A percentile compares a stretch with the other conserved stretches of the same genome.
Conservation (phyloP, 345 rosid genomes). For the Eucalyptus erythrocorys region DNA sequence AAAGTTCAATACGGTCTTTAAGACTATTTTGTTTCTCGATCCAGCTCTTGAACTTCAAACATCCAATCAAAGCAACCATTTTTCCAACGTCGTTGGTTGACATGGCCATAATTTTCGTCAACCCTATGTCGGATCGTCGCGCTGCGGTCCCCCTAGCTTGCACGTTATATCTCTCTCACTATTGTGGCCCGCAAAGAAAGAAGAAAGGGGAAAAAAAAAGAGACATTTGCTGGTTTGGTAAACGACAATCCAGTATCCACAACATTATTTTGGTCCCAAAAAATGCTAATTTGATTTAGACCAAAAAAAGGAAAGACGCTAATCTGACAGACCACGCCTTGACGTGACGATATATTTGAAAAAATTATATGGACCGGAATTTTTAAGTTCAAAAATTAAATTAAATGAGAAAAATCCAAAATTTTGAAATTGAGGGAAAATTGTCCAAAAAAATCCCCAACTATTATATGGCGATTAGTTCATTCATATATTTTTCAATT, state of each 20-base stretch:
- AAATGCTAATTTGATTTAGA: too few relatives aligned
- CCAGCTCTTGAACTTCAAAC: not conserved
- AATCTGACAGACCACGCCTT: not conserved
- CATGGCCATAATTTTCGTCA: not conserved
- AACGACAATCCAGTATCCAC: not conserved
- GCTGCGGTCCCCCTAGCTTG: not conserved
- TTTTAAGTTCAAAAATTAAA: not conserved
- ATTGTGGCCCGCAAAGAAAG: not conserved
- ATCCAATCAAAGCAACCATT: not conserved
- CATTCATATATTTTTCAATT: not conserved
- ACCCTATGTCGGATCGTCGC: not conserved
- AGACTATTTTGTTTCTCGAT: not conserved
- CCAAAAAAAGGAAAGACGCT: not conserved
- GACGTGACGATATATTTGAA: not conserved
- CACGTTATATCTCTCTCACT: not conserved
- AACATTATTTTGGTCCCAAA: not conserved
- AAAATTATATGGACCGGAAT: not conserved
- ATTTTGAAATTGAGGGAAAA: not conserved
- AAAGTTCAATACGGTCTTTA: not conserved
- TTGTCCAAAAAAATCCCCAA: not conserved
- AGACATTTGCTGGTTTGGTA: not conserved
- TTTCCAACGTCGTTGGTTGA: not conserved
- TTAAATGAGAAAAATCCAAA: not conserved
- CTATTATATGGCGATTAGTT: rapidly evolving
- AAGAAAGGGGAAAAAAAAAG: not conserved